Percentiles rank a stretch among this genome's conserved stretches.
Conservation (phyloP, 306 rosid species). For the Ceratonia siliqua region DNA sequence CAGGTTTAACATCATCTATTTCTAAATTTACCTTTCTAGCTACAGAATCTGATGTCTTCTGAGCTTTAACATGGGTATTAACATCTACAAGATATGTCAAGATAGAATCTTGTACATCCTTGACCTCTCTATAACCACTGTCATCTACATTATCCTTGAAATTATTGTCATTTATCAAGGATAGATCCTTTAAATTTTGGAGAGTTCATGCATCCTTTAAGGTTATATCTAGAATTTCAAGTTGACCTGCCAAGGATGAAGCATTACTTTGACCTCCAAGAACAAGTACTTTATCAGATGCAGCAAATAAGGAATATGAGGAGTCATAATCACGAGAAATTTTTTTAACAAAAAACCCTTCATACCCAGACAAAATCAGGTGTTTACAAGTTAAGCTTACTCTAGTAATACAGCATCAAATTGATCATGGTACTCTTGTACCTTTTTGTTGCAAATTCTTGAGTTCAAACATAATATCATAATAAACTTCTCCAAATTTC, state of each 20-base stretch:
- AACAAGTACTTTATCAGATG: conserved; percentile 66
- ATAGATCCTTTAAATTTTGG: conserved; percentile 42
- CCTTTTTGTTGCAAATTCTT: too few species aligned
- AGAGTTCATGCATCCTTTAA: conserved; percentile 51
- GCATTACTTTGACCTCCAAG: conserved; percentile 64
- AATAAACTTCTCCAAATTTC: too few species aligned
- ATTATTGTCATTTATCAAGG: conserved; percentile 46
- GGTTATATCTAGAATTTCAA: conserved; percentile 49
- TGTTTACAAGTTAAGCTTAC: too few species aligned
- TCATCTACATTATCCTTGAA: conserved; percentile 37
- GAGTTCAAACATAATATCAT: too few species aligned
- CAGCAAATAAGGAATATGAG: conserved; percentile 55
- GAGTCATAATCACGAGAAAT: conserved; percentile 61
- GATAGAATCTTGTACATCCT: conserved; percentile 45
- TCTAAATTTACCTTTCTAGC: conserved; percentile 31
- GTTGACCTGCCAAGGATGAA: conserved; percentile 54
- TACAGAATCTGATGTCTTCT: conserved; percentile 44
- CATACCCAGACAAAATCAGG: too few species aligned
- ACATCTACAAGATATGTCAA: conserved; percentile 38
- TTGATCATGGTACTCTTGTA: too few species aligned
- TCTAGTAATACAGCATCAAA: too few species aligned
- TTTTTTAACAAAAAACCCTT: conserved; percentile 63
- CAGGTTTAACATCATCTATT: conserved; percentile 39
- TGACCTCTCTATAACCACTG: conserved; percentile 35
- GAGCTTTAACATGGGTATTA: conserved; percentile 41